phyloP scores from a whole-genome alignment of 2,329 filamentous ascomycete genomes.

The Trichoderma aggressivum region DNA sequence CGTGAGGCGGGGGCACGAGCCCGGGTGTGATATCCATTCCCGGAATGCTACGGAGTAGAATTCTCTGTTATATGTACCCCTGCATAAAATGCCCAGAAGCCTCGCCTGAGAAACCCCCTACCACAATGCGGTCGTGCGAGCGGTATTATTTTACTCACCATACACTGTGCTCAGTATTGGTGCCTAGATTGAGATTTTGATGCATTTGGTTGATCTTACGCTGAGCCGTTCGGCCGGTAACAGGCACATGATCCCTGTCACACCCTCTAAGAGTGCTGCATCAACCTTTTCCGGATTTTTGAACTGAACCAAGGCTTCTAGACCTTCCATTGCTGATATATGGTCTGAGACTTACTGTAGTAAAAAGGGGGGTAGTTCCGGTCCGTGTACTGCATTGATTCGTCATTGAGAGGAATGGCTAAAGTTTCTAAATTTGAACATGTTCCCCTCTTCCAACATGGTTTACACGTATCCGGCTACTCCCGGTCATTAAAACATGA shows the following conservation, averaged over 20 bases:
- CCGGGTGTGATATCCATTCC: neutral
- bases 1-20: neutral
- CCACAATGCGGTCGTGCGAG: neutral
- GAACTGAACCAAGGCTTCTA: neutral
- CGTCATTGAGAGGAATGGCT: neutral
- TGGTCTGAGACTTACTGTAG: neutral
- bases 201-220: neutral
- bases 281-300: neutral
- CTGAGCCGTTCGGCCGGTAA: neutral
- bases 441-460: neutral
- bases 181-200: neutral
- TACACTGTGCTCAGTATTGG: neutral
- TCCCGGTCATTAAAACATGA: neutral
- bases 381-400: neutral
- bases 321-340: neutral
- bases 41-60: neutral
- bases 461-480: neutral
- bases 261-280: neutral
- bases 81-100: neutral
- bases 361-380: neutral
- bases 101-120: neutral
- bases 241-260: neutral
- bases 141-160: neutral
- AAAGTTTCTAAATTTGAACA: neutral
- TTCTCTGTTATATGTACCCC: neutral